These are phyloP conservation scores for Saturnispora mendoncae DNA, from an alignment of 805 yeast genomes.

Conservation along the genomic window DNA sequence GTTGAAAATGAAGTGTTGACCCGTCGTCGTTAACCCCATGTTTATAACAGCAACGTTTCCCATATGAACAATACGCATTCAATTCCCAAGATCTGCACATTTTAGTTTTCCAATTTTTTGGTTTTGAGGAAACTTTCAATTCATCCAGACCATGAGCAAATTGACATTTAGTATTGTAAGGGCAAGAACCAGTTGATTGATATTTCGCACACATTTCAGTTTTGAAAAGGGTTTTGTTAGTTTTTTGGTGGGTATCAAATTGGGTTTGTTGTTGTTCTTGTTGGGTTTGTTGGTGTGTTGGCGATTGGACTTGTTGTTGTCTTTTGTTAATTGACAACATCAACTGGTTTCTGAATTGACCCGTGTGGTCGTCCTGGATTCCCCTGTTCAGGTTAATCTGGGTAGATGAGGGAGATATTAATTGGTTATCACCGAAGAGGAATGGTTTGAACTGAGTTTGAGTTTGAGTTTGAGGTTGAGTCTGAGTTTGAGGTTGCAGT, in stretches of 20 bases:
- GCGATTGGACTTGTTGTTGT: slow-evolving; percentile 3
- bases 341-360: slow-evolving; percentile 5
- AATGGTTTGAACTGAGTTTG: not conserved
- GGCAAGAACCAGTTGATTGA: slow-evolving; percentile 63
- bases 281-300: not conserved
- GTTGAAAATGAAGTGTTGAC: slow-evolving; percentile 4
- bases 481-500: not conserved
- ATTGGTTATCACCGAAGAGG: not conserved
- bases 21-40: slow-evolving; percentile 44
- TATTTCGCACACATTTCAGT: slow-evolving; percentile 84
- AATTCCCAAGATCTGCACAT: slow-evolving; percentile 85
- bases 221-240: slow-evolving; percentile 48
- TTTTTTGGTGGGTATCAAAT: slow-evolving; percentile 1
- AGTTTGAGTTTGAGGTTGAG: not conserved
- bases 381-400: slow-evolving; percentile 2
- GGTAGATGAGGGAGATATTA: slow-evolving; percentile 1
- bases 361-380: not conserved
- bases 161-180: slow-evolving; percentile 87
- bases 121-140: slow-evolving; percentile 60
- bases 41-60: slow-evolving; percentile 85
- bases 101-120: slow-evolving; percentile 83
- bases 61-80: slow-evolving; percentile 77
- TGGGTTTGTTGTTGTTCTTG: slow-evolving; percentile 2
- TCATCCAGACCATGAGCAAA: slow-evolving; percentile 87
- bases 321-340: slow-evolving; percentile 6